Evolutionary conservation across 768 basidiomycete genomes (phyloP).

Genomic region (Leccinellum albellum): DNA sequence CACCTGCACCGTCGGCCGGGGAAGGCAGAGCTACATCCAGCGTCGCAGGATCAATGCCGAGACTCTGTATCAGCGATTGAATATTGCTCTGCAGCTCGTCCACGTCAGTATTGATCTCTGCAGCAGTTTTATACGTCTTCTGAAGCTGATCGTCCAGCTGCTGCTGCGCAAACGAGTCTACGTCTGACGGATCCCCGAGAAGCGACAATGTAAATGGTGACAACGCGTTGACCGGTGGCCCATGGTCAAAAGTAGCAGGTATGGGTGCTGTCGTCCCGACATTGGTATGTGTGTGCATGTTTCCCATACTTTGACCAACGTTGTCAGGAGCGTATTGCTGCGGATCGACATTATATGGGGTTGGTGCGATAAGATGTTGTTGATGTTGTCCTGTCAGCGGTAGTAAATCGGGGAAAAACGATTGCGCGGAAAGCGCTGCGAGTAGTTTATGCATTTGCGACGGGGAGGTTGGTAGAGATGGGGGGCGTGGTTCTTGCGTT

Average conservation of each 20-base stretch:
- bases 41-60: slow-evolving; percentile 58
- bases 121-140: slow-evolving; percentile 54
- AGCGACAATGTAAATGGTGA: slow-evolving; percentile 25
- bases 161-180: slow-evolving; percentile 32
- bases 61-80: slow-evolving; percentile 64
- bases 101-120: slow-evolving; percentile 70
- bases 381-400: slow-evolving; percentile 14
- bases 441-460: slow-evolving; percentile 58
- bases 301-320: not conserved
- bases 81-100: slow-evolving; percentile 66
- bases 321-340: slow-evolving; percentile 5
- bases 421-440: slow-evolving; percentile 35
- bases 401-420: slow-evolving; percentile 23
- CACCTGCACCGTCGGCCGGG: slow-evolving; percentile 8
- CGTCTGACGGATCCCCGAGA: slow-evolving; percentile 24
- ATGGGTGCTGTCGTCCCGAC: slow-evolving; percentile 7
- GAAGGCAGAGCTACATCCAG: slow-evolving; percentile 11
- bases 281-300: slow-evolving; percentile 2
- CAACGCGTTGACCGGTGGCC: slow-evolving; percentile 18
- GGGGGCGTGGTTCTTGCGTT: slow-evolving; percentile 14
- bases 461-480: slow-evolving; percentile 46
- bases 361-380: slow-evolving; percentile 28
- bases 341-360: slow-evolving; percentile 22
- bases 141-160: slow-evolving; percentile 44
- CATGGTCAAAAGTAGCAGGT: slow-evolving; percentile 22